Evolutionary conservation across 2,329 filamentous ascomycete genomes (phyloP).

Genomic region (Ilyonectria sp.): DNA sequence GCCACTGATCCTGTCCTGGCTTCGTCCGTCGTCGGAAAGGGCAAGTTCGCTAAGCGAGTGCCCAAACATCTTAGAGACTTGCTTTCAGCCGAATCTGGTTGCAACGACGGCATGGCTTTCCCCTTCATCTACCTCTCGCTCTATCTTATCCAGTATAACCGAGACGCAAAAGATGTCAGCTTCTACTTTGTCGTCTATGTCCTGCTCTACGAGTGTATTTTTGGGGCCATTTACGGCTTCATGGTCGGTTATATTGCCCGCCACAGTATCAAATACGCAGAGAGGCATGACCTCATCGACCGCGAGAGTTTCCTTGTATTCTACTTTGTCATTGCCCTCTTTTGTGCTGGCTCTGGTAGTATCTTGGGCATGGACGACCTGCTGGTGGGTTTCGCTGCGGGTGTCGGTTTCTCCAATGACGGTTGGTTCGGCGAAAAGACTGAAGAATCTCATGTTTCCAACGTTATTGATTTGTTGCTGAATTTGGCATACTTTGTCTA

Average conservation of each 20-base stretch:
- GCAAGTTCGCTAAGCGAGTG: conserved; percentile 97
- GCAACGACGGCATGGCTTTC: conserved; percentile 99
- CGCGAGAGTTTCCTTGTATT: conserved; percentile 98
- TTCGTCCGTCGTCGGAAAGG: conserved; percentile 98
- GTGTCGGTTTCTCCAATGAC: conserved; percentile 99
- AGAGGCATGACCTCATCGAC: conserved; percentile 89
- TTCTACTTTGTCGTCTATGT: conserved; percentile 92
- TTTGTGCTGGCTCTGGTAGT: conserved; percentile 94
- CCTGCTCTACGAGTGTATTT: conserved; percentile 95
- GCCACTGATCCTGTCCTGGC: conserved; percentile 97
- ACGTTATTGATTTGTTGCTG: conserved; percentile 97
- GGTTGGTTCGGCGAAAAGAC: conserved; percentile 99
- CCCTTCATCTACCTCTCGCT: conserved; percentile 95
- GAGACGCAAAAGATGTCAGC: conserved; percentile 77
- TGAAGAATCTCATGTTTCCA: conserved; percentile 97
- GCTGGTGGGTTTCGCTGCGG: conserved; percentile 92
- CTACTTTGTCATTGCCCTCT: conserved; percentile 96
- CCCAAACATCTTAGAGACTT: conserved; percentile 97
- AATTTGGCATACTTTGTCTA: conserved; percentile 99
- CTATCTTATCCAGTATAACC: conserved; percentile 88
- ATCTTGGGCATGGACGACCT: conserved; percentile 94
- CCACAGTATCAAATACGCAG: conserved; percentile 90
- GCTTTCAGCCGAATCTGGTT: conserved; percentile 95
- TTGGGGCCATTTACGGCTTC: conserved; percentile 92
- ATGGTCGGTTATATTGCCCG: conserved; percentile 89